These are phyloP conservation scores for Kluyveromyces sp. DNA, from an alignment of 1,139 yeast genomes.

Conservation along the genomic window DNA sequence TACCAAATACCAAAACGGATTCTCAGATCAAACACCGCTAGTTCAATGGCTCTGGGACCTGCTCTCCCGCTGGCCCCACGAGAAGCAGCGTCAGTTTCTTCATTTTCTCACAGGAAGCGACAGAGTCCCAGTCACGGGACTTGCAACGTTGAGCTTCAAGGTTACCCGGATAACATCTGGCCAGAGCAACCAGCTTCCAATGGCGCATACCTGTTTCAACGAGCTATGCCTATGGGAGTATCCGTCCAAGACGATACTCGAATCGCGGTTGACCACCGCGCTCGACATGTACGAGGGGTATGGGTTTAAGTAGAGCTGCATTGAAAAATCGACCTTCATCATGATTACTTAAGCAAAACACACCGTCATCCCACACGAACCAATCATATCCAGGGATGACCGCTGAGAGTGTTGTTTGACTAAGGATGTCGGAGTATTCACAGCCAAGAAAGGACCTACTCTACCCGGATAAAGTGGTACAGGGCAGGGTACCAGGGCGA, in stretches of 20 bases:
- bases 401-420: too few relatives aligned
- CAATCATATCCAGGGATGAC: neutral
- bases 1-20: slow-evolving; percentile 66
- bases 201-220: slow-evolving; percentile 91
- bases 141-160: slow-evolving; percentile 63
- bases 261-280: slow-evolving; percentile 54
- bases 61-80: slow-evolving; percentile 37
- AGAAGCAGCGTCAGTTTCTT: slow-evolving; percentile 54
- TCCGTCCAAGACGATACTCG: slow-evolving; percentile 43
- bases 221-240: slow-evolving; percentile 76
- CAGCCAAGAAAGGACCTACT: neutral
- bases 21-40: slow-evolving; percentile 33
- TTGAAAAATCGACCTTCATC: neutral
- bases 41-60: slow-evolving; percentile 85
- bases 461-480: too few relatives aligned
- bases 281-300: slow-evolving; percentile 79
- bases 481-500: too few relatives aligned
- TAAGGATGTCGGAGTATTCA: too few relatives aligned
- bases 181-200: slow-evolving; percentile 51
- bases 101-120: slow-evolving; percentile 86
- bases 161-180: slow-evolving; percentile 47
- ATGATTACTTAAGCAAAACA: neutral
- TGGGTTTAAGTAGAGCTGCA: slow-evolving; percentile 51
- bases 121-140: slow-evolving; percentile 87
- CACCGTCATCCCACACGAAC: slow-evolving; percentile 1